Evolutionary conservation across 78 protist species (phyloP).

Genomic region (Monosiga brevicollis): DNA sequence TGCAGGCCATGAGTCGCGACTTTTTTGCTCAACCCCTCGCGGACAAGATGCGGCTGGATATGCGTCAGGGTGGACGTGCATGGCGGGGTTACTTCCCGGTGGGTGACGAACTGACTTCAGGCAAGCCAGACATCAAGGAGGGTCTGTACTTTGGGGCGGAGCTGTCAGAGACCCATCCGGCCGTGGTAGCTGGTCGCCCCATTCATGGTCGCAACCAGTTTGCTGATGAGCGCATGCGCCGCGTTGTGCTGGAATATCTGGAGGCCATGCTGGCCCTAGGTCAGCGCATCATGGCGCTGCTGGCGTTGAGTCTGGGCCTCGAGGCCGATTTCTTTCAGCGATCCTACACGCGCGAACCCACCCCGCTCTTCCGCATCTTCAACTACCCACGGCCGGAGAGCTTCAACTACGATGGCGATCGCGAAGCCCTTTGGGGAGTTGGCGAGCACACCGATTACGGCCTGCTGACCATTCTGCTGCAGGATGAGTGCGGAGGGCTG

Average conservation of each 20-base stretch:
- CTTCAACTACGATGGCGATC: neutral
- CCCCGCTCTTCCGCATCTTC: neutral
- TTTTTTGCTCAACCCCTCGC: neutral
- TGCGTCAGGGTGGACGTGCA: neutral
- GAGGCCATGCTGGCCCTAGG: neutral
- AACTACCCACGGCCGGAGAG: neutral
- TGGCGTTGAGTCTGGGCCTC: neutral
- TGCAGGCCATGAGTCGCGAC: neutral
- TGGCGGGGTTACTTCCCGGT: conserved; percentile 8
- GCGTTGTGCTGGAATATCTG: neutral
- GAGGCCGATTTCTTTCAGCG: neutral
- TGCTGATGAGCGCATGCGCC: neutral
- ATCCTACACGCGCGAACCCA: neutral
- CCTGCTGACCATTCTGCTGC: conserved; percentile 36
- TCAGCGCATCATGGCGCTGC: neutral
- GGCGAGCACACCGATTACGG: conserved; percentile 70
- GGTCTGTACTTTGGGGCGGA: neutral
- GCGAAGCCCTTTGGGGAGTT: conserved; percentile 15
- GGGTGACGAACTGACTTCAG: neutral
- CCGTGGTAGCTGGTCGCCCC: neutral
- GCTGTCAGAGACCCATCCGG: neutral
- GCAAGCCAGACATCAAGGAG: conserved; percentile 6
- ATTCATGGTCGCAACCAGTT: neutral
- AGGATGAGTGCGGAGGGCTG: conserved; percentile 45
- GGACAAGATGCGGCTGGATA: neutral